These are phyloP conservation scores for Canavalia ensiformis DNA, from an alignment of 306 rosid species.

Conservation along the genomic window DNA sequence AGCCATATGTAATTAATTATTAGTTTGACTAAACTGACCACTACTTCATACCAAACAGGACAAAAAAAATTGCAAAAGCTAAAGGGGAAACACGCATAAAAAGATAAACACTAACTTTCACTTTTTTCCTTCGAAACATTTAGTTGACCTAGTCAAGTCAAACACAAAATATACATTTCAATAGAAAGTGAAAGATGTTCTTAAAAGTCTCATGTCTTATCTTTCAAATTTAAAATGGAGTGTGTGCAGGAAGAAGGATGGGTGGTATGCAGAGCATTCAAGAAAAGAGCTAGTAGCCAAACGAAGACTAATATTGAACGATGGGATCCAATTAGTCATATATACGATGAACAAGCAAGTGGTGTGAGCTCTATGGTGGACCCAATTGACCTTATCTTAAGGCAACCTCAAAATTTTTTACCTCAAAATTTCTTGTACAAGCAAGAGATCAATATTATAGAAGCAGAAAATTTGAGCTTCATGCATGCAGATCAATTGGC, in stretches of 20 bases:
- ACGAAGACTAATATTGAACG: slow-evolving; percentile 61
- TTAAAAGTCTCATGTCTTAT: neutral
- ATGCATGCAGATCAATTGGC: slow-evolving; percentile 65
- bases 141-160: slow-evolving; percentile 36
- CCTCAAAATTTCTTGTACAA: slow-evolving; percentile 70
- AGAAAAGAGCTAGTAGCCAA: slow-evolving; percentile 72
- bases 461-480: slow-evolving; percentile 61
- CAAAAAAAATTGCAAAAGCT: slow-evolving; percentile 43
- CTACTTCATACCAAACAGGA: slow-evolving; percentile 49
- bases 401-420: slow-evolving; percentile 61
- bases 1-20: slow-evolving; percentile 11
- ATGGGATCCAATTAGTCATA: slow-evolving; percentile 72
- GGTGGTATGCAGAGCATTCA: slow-evolving; percentile 99
- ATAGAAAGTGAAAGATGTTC: slow-evolving; percentile 13
- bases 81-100: slow-evolving; percentile 40
- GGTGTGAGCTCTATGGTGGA: slow-evolving; percentile 57
- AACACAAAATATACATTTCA: neutral
- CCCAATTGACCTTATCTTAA: slow-evolving; percentile 66
- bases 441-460: slow-evolving; percentile 64
- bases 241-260: slow-evolving; percentile 95
- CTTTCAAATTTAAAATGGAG: slow-evolving; percentile 25
- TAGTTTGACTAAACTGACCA: slow-evolving; percentile 48
- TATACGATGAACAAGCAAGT: slow-evolving; percentile 69
- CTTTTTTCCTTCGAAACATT: slow-evolving; percentile 26
- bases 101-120: slow-evolving; percentile 13